Evolutionary conservation across 2,329 filamentous ascomycete genomes (phyloP), one percentile per base, ranked within the genome.

Genomic region (Xylaria sp.): DNA sequence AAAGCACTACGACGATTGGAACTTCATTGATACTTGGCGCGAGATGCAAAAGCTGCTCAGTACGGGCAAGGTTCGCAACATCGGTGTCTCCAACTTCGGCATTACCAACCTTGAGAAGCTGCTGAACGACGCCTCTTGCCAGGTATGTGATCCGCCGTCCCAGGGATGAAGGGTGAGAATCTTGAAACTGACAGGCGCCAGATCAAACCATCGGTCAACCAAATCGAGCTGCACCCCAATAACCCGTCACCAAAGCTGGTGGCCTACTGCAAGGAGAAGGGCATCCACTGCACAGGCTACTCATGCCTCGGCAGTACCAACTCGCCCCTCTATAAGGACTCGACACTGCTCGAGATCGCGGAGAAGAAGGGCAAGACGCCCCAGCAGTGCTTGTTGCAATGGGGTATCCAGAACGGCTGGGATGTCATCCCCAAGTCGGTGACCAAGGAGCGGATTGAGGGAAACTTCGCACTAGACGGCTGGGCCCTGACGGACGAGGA

Each of bases 401-500:
- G 93, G 93, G 93, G 93, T 71, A 82, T 97, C 64, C 88, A 92
- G 79, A 90, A 93, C 78, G 93, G 91, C 67, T 93, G 90, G 84
- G 92, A 89, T 72, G 93, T 97, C 61, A 93, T 97, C 75, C 93
- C 93, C 75, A 97, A 97, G 86, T 92, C 88, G 61, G 91, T 94
- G 67, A 94, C 88, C 72, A 86, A 89, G 73, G 84, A 84, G 61
- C 88, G 93, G 50, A 94, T 97, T 76, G 85, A 92, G 81, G 87
- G 83, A 70, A 97, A 97, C 85, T 93, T 89, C 74, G 87, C 91
- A 48, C 78, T 93, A 61, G 88, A 94, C 79, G 92, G 90, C 61
- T 95, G 90, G 89, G 84, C 88, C 67, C 82, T 97, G 80, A 90
- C 87, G 3, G 85, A 86, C 3, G 92, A 93, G 55, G 93, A 97